Percentiles rank a stretch among this genome's conserved stretches.
Evolutionary conservation across 2,329 filamentous ascomycete genomes (phyloP).

Genomic region (Diaporthe sp.): DNA sequence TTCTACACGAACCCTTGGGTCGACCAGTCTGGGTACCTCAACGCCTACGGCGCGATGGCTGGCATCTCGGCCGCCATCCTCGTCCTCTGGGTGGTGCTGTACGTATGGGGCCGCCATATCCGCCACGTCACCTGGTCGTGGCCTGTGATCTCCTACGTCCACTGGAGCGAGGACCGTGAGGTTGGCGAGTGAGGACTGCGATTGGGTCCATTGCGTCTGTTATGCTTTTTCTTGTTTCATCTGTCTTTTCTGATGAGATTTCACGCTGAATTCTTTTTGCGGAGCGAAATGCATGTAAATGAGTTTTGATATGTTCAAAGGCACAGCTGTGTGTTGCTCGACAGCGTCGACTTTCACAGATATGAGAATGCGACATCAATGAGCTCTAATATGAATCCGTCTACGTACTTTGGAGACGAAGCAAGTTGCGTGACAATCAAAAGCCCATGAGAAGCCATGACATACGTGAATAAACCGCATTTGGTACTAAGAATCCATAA

Average conservation of each 20-base stretch:
- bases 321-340: neutral
- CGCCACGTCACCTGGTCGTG: slow-evolving; percentile 62
- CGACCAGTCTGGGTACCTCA: slow-evolving; percentile 59
- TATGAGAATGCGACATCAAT: neutral
- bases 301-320: neutral
- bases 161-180: slow-evolving; percentile 66
- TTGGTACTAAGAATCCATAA: no score
- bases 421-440: neutral
- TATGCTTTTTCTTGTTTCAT: neutral
- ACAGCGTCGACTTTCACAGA: neutral
- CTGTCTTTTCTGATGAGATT: neutral
- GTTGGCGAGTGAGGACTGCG: slow-evolving; percentile 59
- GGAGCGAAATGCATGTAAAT: slow-evolving; percentile 12
- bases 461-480: neutral
- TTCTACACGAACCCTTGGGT: slow-evolving; percentile 74
- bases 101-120: slow-evolving; percentile 63
- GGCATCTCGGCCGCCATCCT: slow-evolving; percentile 63
- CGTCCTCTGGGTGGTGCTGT: slow-evolving; percentile 63
- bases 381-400: neutral
- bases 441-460: no score
- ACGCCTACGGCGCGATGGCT: slow-evolving; percentile 69
- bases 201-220: neutral
- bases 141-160: slow-evolving; percentile 58
- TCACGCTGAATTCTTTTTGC: no score
- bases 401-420: neutral